These are phyloP conservation scores for Aureobasidium zeae DNA, from an alignment of 2,329 filamentous ascomycete genomes.

Conservation along the genomic window DNA sequence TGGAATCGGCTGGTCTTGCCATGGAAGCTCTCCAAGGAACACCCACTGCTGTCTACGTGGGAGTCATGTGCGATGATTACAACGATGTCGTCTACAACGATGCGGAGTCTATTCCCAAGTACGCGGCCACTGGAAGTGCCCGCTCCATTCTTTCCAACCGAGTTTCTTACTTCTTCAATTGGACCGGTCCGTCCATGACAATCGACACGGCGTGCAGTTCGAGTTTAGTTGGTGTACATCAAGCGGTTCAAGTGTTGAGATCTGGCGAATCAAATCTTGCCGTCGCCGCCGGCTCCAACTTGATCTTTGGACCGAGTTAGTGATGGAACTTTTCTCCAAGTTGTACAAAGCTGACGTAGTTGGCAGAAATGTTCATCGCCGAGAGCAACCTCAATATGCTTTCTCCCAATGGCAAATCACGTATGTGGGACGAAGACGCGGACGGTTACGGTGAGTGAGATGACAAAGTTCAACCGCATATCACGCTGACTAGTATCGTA, in stretches of 20 bases:
- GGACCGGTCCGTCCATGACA: conserved; percentile 34
- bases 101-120: conserved; percentile 18
- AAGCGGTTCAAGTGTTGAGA: conserved; percentile 25
- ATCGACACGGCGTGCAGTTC: conserved; percentile 41
- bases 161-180: conserved; percentile 31
- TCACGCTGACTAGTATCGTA: no score
- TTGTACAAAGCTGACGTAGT: no score
- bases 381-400: conserved; percentile 27
- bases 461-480: no score
- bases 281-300: conserved; percentile 20
- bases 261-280: conserved; percentile 27
- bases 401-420: conserved; percentile 28
- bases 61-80: conserved; percentile 21
- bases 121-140: conserved; percentile 24
- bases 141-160: conserved; percentile 32
- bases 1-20: no score
- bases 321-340: no score
- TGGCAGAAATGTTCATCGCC: conserved; percentile 22
- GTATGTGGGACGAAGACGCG: conserved; percentile 35
- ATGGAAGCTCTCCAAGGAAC: no score
- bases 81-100: conserved; percentile 19
- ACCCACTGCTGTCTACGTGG: conserved; percentile 19
- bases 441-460: no score
- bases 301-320: conserved; percentile 22
- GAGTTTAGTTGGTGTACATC: conserved; percentile 30